Conservation (phyloP, 2,329 filamentous ascomycete species). For the Biscogniauxia sp. region DNA sequence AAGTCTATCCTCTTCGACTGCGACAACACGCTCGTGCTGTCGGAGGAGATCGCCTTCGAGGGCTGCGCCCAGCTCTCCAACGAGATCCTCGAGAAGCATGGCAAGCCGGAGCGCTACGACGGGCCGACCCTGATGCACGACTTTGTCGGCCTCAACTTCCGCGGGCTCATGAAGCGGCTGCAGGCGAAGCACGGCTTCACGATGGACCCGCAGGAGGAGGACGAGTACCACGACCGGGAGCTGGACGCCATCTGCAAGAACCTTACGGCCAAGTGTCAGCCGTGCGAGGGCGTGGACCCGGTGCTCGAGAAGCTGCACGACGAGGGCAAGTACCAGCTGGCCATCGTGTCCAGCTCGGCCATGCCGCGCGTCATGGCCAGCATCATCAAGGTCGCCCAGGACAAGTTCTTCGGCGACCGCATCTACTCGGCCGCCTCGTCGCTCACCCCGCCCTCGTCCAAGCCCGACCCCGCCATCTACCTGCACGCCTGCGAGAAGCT, state of each 20-base stretch:
- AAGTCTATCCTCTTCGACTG: conserved; percentile 64
- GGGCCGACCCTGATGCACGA: conserved; percentile 75
- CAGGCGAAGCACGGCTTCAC: conserved; percentile 73
- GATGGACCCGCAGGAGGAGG: conserved; percentile 65
- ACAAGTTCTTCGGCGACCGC: conserved; percentile 74
- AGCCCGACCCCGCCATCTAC: conserved; percentile 90
- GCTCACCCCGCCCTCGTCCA: conserved; percentile 76
- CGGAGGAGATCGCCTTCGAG: conserved; percentile 87
- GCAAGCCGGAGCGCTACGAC: conserved; percentile 66
- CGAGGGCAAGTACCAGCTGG: conserved; percentile 65
- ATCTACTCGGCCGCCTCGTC: conserved; percentile 82
- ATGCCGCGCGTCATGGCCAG: conserved; percentile 74
- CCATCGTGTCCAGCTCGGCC: conserved; percentile 80
- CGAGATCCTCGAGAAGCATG: conserved; percentile 69
- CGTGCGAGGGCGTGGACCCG: conserved; percentile 66
- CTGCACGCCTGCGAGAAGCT: conserved; percentile 71
- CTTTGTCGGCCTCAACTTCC: conserved; percentile 94
- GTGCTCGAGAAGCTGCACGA: conserved; percentile 64
- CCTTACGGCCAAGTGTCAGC: conserved; percentile 64
- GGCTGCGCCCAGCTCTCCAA: conserved; percentile 89
- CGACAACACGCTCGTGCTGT: conserved; percentile 92
- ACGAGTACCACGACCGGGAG: conserved; percentile 72
- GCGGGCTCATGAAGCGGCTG: conserved; percentile 64
- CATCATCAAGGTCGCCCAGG: conserved; percentile 75
- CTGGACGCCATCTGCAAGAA: conserved; percentile 82